Evolutionary conservation across 768 basidiomycete genomes (phyloP).

Genomic region (Boletus reticulatus): DNA sequence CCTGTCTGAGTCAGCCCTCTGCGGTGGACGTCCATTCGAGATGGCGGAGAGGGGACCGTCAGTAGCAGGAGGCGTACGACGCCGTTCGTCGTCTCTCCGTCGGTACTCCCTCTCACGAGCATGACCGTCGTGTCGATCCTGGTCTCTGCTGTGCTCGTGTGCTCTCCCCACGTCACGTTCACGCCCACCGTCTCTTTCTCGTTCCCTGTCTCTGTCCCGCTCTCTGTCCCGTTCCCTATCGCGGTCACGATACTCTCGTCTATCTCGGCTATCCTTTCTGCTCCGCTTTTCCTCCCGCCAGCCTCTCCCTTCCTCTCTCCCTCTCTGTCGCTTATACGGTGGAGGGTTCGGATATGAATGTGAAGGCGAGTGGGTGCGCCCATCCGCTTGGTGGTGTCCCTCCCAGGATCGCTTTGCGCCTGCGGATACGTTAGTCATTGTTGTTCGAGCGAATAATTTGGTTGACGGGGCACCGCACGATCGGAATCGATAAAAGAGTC

Average conservation of each 20-base stretch:
- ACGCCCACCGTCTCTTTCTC: conserved; percentile 38
- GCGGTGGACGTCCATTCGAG: conserved; percentile 23
- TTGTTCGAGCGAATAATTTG: conserved; percentile 38
- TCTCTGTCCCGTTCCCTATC: conserved; percentile 34
- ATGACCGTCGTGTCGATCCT: conserved; percentile 27
- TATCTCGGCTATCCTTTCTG: conserved; percentile 39
- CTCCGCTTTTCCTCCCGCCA: conserved; percentile 59
- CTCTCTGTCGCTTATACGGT: conserved; percentile 52
- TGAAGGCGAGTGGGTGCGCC: conserved; percentile 15
- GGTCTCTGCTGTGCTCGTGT: conserved; percentile 27
- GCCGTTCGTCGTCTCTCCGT: conserved; percentile 33
- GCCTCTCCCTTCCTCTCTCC: conserved; percentile 53
- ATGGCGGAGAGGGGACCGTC: conserved; percentile 4
- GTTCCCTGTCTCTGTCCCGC: conserved; percentile 26
- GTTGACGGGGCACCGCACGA: conserved; percentile 84
- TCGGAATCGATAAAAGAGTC: conserved; percentile 29
- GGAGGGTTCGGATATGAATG: conserved; percentile 1
- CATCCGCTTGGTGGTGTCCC: conserved; percentile 41
- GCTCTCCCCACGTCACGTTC: conserved; percentile 37
- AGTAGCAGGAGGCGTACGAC: conserved; percentile 12
- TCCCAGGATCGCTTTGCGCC: conserved; percentile 82
- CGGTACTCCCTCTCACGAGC: conserved; percentile 20
- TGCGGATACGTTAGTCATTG: conserved; percentile 82
- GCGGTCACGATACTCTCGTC: conserved; percentile 27
- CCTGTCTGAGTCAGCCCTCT: conserved; percentile 54